These are phyloP conservation scores for Paramecium caudatum DNA, from an alignment of 73 alveolate genomes.

Conservation along the genomic window DNA sequence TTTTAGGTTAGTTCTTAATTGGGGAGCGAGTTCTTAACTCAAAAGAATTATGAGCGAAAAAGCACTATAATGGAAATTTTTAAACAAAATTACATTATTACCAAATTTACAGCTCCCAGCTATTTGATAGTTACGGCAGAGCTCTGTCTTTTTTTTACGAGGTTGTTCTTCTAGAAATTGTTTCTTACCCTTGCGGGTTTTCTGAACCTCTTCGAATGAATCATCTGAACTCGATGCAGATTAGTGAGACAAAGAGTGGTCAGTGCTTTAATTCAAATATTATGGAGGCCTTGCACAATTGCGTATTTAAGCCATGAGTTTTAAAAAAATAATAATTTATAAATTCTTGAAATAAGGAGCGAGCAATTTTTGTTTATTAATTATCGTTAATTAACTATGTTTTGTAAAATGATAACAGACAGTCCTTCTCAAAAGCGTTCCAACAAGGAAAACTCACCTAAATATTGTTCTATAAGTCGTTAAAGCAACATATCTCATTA, in stretches of 20 bases:
- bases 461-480: neutral
- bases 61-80: neutral
- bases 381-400: neutral
- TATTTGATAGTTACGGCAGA: constrained; percentile 18
- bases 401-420: constrained; percentile 12
- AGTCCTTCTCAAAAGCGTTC: constrained; percentile 17
- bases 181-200: neutral
- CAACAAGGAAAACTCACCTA: neutral
- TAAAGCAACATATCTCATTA: neutral
- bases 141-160: constrained; percentile 21
- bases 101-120: constrained; percentile 22
- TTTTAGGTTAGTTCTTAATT: neutral
- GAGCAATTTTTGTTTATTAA: neutral
- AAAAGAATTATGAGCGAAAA: neutral
- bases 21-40: neutral
- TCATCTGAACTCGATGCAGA: constrained; percentile 13
- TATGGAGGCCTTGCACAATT: neutral
- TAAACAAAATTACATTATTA: constrained; percentile 50
- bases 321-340: constrained; percentile 33
- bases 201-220: constrained; percentile 12
- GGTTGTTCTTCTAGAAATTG: neutral
- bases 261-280: constrained; percentile 21
- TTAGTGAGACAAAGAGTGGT: neutral
- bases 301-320: neutral
- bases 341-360: neutral